Evolutionary conservation across 495 filamentous ascomycete species (phyloP), one percentile per base, ranked within the genome.

Genomic region (Haplographium delicatum): DNA sequence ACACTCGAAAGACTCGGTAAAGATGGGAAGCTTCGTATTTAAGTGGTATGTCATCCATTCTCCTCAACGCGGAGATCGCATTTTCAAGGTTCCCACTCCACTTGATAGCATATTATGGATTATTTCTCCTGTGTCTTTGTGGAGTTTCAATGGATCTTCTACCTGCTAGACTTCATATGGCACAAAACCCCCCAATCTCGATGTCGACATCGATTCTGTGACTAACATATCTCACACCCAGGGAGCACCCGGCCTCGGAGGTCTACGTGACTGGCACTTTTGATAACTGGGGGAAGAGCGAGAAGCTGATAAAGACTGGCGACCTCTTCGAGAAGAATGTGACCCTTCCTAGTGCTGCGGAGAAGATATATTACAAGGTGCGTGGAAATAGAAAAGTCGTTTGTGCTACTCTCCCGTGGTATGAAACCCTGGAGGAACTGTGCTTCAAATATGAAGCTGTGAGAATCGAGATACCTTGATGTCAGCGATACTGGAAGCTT

Each of bases 231-330:
- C 44, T 25, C 27, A n/a, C n/a, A n/a, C 44, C 47, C 35, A 91
- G 88, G 88, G 78, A 81, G 55, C 81, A 89, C 62, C 62, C 74
- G 54, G 89, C 86, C 53, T 75, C 76, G 53, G 89, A 95, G 64
- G 93, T 98, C 56, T 90, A 85, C 65, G 93, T 98, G 51, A 96
- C 91, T 5, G 93, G 93, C 61, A 91, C 86, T 41, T 98, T 97
- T 64, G 91, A 98, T 67, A 79, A 89, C 70, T 98, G 93, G 93
- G 73, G 78, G 38, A 87, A 89, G 73, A 88, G 78, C 40, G 81
- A 88, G 59, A 80, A 83, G 71, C 75, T 98, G 42, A 82, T 89
- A 38, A 84, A 86, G 63, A 78, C 80, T 19, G 82, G 76, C 55
- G 78, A 80, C 40, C 58, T 70, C 53, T 93, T 91, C 56, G 73